Base-by-base conservation (phyloP, 108 stramenopile genomes). In the Fragilariopsis cylindrus region DNA sequence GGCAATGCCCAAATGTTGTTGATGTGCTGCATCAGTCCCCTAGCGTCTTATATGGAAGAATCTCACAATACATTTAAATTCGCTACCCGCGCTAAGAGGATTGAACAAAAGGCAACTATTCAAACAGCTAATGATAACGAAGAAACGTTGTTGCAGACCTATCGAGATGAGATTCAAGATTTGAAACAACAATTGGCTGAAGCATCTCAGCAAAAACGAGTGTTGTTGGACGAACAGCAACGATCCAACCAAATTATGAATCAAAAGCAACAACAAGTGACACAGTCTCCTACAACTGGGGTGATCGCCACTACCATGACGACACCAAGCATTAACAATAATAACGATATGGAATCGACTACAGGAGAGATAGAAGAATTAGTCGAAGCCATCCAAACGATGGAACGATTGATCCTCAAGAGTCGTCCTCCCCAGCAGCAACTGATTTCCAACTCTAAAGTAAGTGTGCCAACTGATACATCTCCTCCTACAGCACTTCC, bases 41-140 rank as follows among this genome's bases (percentile, higher is more conserved):
- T 72, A 18, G 79, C 78, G 3, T 74, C 71, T 48, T 88, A 97
- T 74, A 47, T 92, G 42, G 90, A 91, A 80, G 98, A 98, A 71
- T 90, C 91, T 46, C 93, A 96, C 84, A 92, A 91, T 56, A 98
- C 98, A 4, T 81, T 97, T 55, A 95, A 97, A 68, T 98, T 98
- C 75, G 98, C 92, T 5, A 84, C 82, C 54, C 87, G 96, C 15
- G 98, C 98, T 56, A 97, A 96, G 76, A 81, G 73, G 48, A 94
- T 98, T 75, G 82, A 90, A 57, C 96, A 98, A 75, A 87, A 92
- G 64, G 96, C 92, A 8, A 76, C 75, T 6, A 81, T 95, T 18
- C 88, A 86, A 43, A 88, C 88, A 69, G 73, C 76, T 6, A 86
- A 90, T 52, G 91, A 95, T 69, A 86, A 83, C 57, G 78, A 79